Evolutionary conservation across 805 yeast species (phyloP).

Genomic region (Yarrowia keelungensis): DNA sequence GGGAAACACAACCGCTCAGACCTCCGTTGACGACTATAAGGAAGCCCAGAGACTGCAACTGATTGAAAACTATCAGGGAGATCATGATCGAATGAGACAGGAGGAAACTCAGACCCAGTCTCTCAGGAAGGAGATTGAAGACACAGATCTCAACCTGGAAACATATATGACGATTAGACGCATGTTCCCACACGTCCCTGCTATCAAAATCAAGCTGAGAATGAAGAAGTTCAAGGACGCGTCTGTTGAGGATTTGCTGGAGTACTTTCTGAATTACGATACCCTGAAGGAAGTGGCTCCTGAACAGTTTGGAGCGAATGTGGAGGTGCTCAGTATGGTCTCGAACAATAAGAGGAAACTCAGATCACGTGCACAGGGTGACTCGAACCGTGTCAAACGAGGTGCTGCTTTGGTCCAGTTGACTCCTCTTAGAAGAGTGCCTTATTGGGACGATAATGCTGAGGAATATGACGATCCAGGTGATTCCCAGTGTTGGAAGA

Average conservation of each 20-base stretch:
- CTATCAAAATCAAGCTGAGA: conserved; percentile 19
- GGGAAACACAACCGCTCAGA: conserved; percentile 13
- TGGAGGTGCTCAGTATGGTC: conserved; percentile 16
- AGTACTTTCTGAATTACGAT: conserved; percentile 31
- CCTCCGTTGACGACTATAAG: conserved; percentile 19
- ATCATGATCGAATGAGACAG: conserved; percentile 12
- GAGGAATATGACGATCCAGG: conserved; percentile 22
- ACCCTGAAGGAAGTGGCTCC: conserved; percentile 34
- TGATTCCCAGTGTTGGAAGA: conserved; percentile 32
- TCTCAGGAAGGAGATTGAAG: conserved; percentile 19
- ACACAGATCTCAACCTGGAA: conserved; percentile 13
- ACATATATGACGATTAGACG: conserved; percentile 22
- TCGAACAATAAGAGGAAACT: conserved; percentile 1
- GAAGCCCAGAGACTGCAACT: conserved; percentile 34
- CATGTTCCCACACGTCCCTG: conserved; percentile 30
- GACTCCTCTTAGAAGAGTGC: conserved; percentile 23
- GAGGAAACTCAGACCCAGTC: conserved; percentile 18
- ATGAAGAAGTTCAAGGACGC: conserved; percentile 27
- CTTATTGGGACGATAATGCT: conserved; percentile 22
- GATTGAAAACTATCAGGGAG: conserved; percentile 24
- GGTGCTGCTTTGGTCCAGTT: conserved; percentile 31
- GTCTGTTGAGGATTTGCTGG: conserved; percentile 15
- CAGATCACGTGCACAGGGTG: conserved; percentile 23
- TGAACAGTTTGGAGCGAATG: conserved; percentile 13
- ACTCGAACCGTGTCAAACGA: conserved; percentile 14